Evolutionary conservation across 768 basidiomycete genomes (phyloP).

Genomic region (Rhodotorula paludigena): DNA sequence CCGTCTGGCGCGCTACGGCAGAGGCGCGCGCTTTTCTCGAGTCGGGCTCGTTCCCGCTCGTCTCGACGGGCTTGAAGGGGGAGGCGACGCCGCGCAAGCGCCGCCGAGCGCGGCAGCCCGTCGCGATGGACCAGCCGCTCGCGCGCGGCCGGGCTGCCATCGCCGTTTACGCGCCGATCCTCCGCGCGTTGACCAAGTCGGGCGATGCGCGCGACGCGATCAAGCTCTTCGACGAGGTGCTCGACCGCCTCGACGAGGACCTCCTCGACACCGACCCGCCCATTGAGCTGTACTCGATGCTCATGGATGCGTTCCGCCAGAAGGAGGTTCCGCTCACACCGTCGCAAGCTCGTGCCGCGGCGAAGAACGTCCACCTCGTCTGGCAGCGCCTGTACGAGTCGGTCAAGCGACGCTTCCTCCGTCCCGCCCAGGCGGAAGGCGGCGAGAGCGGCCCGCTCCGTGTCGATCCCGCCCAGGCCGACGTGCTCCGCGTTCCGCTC

Average conservation of each 20-base stretch:
- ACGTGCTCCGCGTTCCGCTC: slow-evolving; percentile 67
- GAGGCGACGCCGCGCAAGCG: not conserved
- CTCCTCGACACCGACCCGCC: slow-evolving; percentile 55
- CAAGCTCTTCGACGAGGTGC: slow-evolving; percentile 53
- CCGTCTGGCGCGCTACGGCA: not conserved
- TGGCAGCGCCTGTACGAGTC: slow-evolving; percentile 67
- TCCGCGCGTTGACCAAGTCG: not conserved
- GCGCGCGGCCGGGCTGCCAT: not conserved
- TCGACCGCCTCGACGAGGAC: slow-evolving; percentile 39
- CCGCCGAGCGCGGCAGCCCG: not conserved
- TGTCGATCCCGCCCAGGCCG: slow-evolving; percentile 49
- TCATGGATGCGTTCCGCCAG: slow-evolving; percentile 70
- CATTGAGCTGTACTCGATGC: slow-evolving; percentile 58
- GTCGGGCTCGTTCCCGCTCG: no score
- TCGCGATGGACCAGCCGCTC: slow-evolving; percentile 1
- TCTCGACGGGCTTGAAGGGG: slow-evolving; percentile 2
- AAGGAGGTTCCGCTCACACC: slow-evolving; percentile 60
- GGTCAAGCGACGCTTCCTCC: slow-evolving; percentile 50
- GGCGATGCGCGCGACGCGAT: slow-evolving; percentile 49
- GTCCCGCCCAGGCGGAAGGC: slow-evolving; percentile 46
- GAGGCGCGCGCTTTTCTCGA: slow-evolving; percentile 7
- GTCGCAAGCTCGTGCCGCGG: slow-evolving; percentile 56
- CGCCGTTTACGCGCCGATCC: slow-evolving; percentile 12
- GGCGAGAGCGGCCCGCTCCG: slow-evolving; percentile 32
- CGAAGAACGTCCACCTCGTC: slow-evolving; percentile 47